Base-by-base conservation (phyloP, 2,329 filamentous ascomycete genomes). In the Fusarium concolor region DNA sequence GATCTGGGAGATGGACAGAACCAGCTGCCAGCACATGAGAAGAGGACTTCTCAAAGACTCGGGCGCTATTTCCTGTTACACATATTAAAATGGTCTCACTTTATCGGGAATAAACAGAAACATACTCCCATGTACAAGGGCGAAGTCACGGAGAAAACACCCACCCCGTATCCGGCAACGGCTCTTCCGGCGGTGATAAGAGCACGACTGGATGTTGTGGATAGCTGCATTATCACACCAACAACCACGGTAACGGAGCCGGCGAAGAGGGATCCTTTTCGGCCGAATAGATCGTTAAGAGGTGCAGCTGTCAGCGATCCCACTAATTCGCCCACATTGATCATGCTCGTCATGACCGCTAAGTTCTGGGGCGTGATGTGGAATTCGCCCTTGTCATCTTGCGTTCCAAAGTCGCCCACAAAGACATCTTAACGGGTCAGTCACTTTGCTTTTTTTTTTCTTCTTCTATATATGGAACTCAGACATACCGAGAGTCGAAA, bases 11-110 rank as follows among this genome's bases (percentile, higher is more conserved):
- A 77, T 54, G 7, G 78, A 79, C 26, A 79, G 71, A 38, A 76
- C 76, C 51, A 81, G 74, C 60, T 80, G 79, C 76, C 77, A 80
- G 68, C 76, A 79, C 77, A 79, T 79, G n/a, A 80, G 71, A 29
- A 79, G 71, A 10, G 76, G 76, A 18, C 74, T 72, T 20, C 77
- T 76, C 53, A 79, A 68, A 2, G 62, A 61, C n/a, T 73, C 71
- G 5, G 78, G 77, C 3, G 77, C 77, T 37, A 75, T 68, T 42
- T 75, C 73, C 69, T 75, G 59, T 18, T 17, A 39, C 22, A 37
- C 10, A 11, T 14, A 57, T 24, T 31, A 43, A 46, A 24, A 20
- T 20, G 10, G 3, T 37, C 10, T 17, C 28, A 15, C 28, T 35
- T 37, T 14, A 17, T 51, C 33, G 41, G 26, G 22, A 33, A 33